Evolutionary conservation across 202 grass and related monocot genomes (phyloP), one percentile per base, ranked within the genome.

Genomic region (Zoysia matrella): DNA sequence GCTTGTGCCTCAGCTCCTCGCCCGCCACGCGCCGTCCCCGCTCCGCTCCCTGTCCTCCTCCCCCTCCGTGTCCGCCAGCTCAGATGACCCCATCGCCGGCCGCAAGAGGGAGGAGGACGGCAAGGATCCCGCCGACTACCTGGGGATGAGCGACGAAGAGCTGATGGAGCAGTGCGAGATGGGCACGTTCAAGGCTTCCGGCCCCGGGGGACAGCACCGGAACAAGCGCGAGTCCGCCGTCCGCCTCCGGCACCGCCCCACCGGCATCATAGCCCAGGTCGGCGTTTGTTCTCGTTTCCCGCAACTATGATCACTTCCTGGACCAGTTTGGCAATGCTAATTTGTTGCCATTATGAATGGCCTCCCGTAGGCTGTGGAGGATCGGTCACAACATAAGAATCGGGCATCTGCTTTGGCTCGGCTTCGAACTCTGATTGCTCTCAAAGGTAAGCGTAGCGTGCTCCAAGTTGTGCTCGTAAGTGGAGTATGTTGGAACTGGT

Each of bases 181-280:
- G 90, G 92, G 88, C 67, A 98, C 95, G 15, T 98, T 90, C 87
- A 98, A 98, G 84, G 56, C 92, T 4, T 90, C 92, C 15, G 92
- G 95, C 9, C 92, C 95, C 60, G 95, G 95, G 6, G 95, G 95
- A 4, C 95, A 95, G 83, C 95, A 98, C 83, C 95, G 95, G 52
- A 98, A 98, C 83, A 98, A 98, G 90, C 90, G 95, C 61, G 92
- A 98, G 85, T 88, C 95, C 41, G 92, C 92, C 39, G 92, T 95
- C 6, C 88, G 92, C 0, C 83, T 98, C 6, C 87, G 87, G 6
- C 95, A 98, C 87, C 89, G 85, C 11, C 95, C 95, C 79, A 95
- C 95, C 50, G 90, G 95, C 69, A 88, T 98, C 83, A 58, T 82
- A 57, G 95, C 92, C 47, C 95, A 98, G 88, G 95, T 98, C 8